Evolutionary conservation across 1,284 basidiomycete genomes (phyloP).

Genomic region (Ganoderma meredithae): DNA sequence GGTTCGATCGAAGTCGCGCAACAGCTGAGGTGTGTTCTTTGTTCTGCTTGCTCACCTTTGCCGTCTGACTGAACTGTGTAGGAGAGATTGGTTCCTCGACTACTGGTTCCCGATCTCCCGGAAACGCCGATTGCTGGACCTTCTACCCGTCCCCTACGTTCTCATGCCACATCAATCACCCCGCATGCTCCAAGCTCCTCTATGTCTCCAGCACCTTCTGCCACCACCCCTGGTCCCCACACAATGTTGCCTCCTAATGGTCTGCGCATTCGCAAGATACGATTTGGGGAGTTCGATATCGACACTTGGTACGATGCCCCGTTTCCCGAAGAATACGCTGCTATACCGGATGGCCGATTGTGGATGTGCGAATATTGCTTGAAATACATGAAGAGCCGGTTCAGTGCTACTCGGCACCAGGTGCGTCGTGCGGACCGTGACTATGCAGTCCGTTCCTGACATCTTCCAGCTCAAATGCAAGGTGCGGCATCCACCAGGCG

Average conservation of each 20-base stretch:
- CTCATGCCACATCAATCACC: slow-evolving; percentile 41
- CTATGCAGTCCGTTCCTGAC: not conserved
- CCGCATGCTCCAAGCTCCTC: slow-evolving; percentile 39
- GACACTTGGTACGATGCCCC: slow-evolving; percentile 99
- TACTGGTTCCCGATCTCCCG: slow-evolving; percentile 47
- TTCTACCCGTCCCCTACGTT: slow-evolving; percentile 71
- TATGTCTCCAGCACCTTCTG: slow-evolving; percentile 44
- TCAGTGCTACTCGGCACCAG: slow-evolving; percentile 87
- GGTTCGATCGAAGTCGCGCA: slow-evolving; percentile 78
- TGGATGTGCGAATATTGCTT: slow-evolving; percentile 99
- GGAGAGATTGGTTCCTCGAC: slow-evolving; percentile 60
- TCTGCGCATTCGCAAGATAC: slow-evolving; percentile 85
- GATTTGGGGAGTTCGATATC: slow-evolving; percentile 95
- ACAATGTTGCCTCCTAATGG: slow-evolving; percentile 48
- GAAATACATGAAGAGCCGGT: slow-evolving; percentile 98
- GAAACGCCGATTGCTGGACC: slow-evolving; percentile 62
- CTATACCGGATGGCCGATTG: slow-evolving; percentile 90
- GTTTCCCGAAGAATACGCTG: slow-evolving; percentile 97
- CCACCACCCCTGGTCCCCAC: slow-evolving; percentile 46
- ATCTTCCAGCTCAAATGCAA: slow-evolving; percentile 89
- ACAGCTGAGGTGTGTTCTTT: slow-evolving; percentile 70
- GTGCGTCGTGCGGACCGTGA: slow-evolving; percentile 54
- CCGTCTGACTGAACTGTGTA: slow-evolving; percentile 38
- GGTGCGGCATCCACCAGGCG: slow-evolving; percentile 93
- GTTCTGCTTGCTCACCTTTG: not conserved